Evolutionary conservation across 108 stramenopile species (phyloP), one percentile per base, ranked within the genome.

Genomic region (Schizochytrium sp.): DNA sequence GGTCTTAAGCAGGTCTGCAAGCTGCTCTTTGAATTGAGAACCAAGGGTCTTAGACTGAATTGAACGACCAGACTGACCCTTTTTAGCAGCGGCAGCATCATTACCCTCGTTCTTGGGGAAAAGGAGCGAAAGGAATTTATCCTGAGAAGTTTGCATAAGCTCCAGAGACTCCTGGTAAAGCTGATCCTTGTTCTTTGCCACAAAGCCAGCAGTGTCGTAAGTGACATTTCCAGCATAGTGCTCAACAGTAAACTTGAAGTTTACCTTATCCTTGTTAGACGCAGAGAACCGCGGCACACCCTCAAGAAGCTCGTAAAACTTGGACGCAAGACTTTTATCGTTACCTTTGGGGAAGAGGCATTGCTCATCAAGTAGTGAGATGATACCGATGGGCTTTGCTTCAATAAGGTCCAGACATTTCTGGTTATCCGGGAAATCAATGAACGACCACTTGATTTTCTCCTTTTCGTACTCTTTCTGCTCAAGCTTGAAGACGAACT

Each of bases 141-240:
- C 92, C 4, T 94, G 92, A 61, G 96, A 96, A 57, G 95, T 94
- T 87, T 96, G 96, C 83, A 98, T 95, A 56, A 99, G 89, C 42
- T 94, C 95, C 87, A 95, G 91, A 3, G 97, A 96, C 72, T 97
- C 97, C 19, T 95, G 90, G 50, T 97, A 96, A 17, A 99, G 95
- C 64, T 97, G 96, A 91, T 99, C 98, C 91, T 97, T 97, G 94
- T 99, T 99, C 92, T 98, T 98, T 57, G 97, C 97, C 92, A 98
- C 95, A 91, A 99, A 99, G 69, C 96, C 96, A 72, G 96, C 96
- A 13, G 96, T 96, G 45, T 90, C 93, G 91, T 99, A 99, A 56
- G 93, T 93, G 38, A 99, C 98, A 87, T 96, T 87, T 28, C 98
- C 98, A n/a, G 98, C 98, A 93, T 97, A 98, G 93, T 98, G 98